Evolutionary conservation across 192 early-diverging fungal genomes (phyloP), one percentile per base, ranked within the genome.

Genomic region (Coemansia sp.): DNA sequence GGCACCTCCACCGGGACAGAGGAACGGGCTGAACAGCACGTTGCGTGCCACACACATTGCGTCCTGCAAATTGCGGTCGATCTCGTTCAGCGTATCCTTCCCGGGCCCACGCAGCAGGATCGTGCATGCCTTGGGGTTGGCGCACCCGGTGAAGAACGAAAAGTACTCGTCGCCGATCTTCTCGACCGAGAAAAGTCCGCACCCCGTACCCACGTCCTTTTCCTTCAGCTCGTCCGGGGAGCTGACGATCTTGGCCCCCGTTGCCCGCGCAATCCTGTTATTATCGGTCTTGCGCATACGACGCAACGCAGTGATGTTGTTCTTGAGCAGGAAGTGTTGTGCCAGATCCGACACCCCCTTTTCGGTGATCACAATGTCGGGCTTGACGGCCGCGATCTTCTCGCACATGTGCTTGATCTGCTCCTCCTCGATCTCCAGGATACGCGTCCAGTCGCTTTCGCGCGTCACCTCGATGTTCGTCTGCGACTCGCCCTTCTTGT

Each of bases 101-200:
- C 88, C 89, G 31, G 97, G 95, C 37, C 97, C 97, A 57, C 97
- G 94, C 58, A 99, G 83, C 19, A 99, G 65, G 70, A 99, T 95
- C 22, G 96, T 96, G 83, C 97, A 99, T 11, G 95, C 95, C 83
- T 99, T 99, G 74, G 97, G 96, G 74, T 94, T 87, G 70, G 91
- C 83, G 84, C 96, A 98, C 75, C 94, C 76, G 25, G 90, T 94
- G 57, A 99, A 82, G 75, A 94, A 98, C 40, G 92, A 92, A 69
- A 98, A 99, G 86, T 99, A 97, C 70, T 99, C 97, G 81, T 99
- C 97, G 65, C 95, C 97, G 70, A 99, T 96, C 84, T 99, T 98
- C 54, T 96, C 89, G 34, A 99, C 83, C 41, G 90, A 81, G 72
- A 98, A 99, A 28, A 94, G 82, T 31, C 97, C 97, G 71, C 97